Conservation (phyloP, 1,284 basidiomycete species). For the Naganishia albida region DNA sequence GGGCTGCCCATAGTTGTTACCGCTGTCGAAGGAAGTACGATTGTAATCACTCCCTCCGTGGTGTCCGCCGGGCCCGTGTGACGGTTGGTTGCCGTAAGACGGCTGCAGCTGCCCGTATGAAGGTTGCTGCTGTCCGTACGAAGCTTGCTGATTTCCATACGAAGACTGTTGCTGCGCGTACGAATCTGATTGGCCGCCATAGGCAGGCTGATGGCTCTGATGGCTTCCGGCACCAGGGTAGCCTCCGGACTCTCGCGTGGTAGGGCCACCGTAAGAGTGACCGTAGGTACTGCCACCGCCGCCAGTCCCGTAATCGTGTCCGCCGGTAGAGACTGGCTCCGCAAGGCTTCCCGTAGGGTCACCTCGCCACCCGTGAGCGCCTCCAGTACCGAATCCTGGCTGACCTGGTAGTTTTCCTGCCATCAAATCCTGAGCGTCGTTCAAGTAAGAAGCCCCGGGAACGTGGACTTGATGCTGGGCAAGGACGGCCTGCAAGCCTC, state of each 20-base stretch:
- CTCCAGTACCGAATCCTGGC: conserved; percentile 52
- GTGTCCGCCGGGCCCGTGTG: conserved; percentile 2
- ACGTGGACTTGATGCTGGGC: conserved; percentile 53
- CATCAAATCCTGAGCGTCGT: conserved; percentile 52
- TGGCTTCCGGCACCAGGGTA: not conserved
- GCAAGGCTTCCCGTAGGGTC: conserved; percentile 29
- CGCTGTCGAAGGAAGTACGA: conserved; percentile 18
- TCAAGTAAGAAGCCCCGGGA: conserved; percentile 47
- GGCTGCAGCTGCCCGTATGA: conserved; percentile 5
- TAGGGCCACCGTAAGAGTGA: conserved; percentile 15
- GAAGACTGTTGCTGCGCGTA: conserved; percentile 7
- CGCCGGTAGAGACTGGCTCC: conserved; percentile 10
- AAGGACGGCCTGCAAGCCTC: conserved; percentile 52
- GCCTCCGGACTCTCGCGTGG: not conserved
- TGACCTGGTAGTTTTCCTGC: conserved; percentile 53
- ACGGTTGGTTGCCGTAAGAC: not conserved
- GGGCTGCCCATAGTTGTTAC: conserved; percentile 18
- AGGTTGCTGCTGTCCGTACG: conserved; percentile 1
- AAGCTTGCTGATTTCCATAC: not conserved
- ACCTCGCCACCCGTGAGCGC: conserved; percentile 50
- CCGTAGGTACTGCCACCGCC: conserved; percentile 8
- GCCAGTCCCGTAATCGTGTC: conserved; percentile 18
- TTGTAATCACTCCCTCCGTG: not conserved
- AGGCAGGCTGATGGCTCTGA: not conserved
- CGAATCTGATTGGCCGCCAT: not conserved